Percentiles rank a stretch among this genome's conserved stretches.
These are phyloP conservation scores for Fusarium penzigii DNA, from an alignment of 2,329 filamentous ascomycete genomes.

Conservation along the genomic window DNA sequence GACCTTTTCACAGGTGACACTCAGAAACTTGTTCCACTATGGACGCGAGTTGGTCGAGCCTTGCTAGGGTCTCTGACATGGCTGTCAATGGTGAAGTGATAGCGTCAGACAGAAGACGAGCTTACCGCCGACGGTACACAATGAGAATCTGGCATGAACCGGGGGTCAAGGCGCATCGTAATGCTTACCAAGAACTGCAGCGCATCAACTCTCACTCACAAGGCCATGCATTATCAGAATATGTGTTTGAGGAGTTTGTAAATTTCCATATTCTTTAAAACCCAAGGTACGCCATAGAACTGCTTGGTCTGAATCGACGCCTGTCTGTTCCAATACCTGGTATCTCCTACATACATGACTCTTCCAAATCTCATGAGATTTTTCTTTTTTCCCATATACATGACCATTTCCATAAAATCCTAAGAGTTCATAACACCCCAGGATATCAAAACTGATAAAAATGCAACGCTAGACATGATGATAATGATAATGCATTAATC, in stretches of 20 bases:
- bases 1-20: no score
- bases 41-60: no score
- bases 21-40: no score
- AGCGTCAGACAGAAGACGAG: not conserved
- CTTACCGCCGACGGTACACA: no score
- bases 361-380: slow-evolving; percentile 9
- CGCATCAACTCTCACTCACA: no score
- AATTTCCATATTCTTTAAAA: slow-evolving; percentile 18
- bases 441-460: not conserved
- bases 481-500: slow-evolving; percentile 37
- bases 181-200: not conserved
- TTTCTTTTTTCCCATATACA: slow-evolving; percentile 9
- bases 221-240: not conserved
- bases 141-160: no score
- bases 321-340: slow-evolving; percentile 21
- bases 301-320: slow-evolving; percentile 22
- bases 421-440: slow-evolving; percentile 12
- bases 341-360: slow-evolving; percentile 20
- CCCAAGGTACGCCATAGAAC: slow-evolving; percentile 27
- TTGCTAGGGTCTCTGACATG: not conserved
- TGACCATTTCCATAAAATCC: slow-evolving; percentile 11
- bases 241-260: slow-evolving; percentile 1
- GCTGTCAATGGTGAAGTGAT: not conserved
- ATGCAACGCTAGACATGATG: not conserved
- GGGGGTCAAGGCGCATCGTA: not conserved